These are phyloP conservation scores for Gracilariopsis chorda DNA, from an alignment of 23 red algal genomes.

Conservation along the genomic window DNA sequence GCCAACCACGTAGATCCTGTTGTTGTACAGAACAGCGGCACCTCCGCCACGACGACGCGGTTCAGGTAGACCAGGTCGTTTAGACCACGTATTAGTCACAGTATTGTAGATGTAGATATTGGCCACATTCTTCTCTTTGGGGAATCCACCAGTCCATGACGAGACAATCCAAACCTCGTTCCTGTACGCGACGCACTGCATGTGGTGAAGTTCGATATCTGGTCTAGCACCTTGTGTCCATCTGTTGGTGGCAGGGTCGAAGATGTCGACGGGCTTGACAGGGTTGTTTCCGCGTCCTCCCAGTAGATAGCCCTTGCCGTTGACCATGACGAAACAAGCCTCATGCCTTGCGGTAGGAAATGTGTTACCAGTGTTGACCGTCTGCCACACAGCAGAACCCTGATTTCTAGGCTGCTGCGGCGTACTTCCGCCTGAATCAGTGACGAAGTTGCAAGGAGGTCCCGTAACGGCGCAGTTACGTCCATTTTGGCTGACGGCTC, in stretches of 20 bases:
- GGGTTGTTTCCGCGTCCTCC: slow-evolving; percentile 5
- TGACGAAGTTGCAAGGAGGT: background rate
- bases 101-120: slow-evolving; percentile 57
- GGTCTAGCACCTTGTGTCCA: slow-evolving; percentile 26
- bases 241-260: slow-evolving; percentile 19
- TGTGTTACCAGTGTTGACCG: background rate
- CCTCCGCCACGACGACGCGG: slow-evolving; percentile 23
- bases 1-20: slow-evolving; percentile 54
- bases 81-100: slow-evolving; percentile 20
- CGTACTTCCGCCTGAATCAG: background rate
- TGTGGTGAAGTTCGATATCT: slow-evolving; percentile 64
- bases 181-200: slow-evolving; percentile 50
- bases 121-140: slow-evolving; percentile 22
- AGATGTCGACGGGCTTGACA: slow-evolving; percentile 37
- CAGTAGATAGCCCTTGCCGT: slow-evolving; percentile 44
- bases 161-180: slow-evolving; percentile 23
- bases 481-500: background rate
- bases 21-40: slow-evolving; percentile 45
- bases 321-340: slow-evolving; percentile 56
- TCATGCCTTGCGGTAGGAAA: slow-evolving; percentile 10
- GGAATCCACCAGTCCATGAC: slow-evolving; percentile 46
- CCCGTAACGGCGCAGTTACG: background rate
- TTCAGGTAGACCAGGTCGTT: background rate
- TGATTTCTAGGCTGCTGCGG: background rate
- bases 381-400: background rate